Evolutionary conservation across 345 rosid genomes (phyloP).

Genomic region (Trapa incisa): DNA sequence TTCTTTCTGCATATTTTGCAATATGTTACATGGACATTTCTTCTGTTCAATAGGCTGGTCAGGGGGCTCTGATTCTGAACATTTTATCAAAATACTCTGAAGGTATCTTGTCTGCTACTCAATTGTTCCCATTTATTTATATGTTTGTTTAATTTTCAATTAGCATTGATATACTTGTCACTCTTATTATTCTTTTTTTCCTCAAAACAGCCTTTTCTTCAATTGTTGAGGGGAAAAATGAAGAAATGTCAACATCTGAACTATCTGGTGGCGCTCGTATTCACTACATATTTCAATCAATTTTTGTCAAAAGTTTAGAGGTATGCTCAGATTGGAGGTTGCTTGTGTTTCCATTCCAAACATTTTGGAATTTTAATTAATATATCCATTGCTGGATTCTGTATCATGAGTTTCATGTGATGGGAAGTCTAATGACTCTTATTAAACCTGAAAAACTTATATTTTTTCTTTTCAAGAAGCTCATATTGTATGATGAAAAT

Average conservation of each 20-base stretch:
- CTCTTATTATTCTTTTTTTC: not conserved
- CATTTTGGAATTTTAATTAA: not conserved
- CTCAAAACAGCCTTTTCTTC: slow-evolving; percentile 59
- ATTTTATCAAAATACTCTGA: slow-evolving; percentile 87
- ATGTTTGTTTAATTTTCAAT: not conserved
- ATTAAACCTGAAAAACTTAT: too few relatives aligned
- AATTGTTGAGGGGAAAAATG: slow-evolving; percentile 80
- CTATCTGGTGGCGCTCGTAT: slow-evolving; percentile 92
- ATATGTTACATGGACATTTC: slow-evolving; percentile 1
- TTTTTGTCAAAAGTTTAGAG: slow-evolving; percentile 88
- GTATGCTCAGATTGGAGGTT: slow-evolving; percentile 19
- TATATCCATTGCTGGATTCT: not conserved
- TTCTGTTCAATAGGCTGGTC: slow-evolving; percentile 59
- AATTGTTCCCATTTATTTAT: not conserved
- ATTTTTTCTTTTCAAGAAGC: too few relatives aligned
- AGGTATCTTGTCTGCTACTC: slow-evolving; percentile 31
- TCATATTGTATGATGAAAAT: too few relatives aligned
- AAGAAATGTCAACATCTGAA: slow-evolving; percentile 88
- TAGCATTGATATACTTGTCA: not conserved
- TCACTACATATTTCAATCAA: slow-evolving; percentile 78
- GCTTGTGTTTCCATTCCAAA: not conserved
- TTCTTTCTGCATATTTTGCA: not conserved
- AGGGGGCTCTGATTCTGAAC: slow-evolving; percentile 87
- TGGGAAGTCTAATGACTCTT: too few relatives aligned
- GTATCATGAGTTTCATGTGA: too few relatives aligned